phyloP scores from a whole-genome alignment of 306 rosid species.

The Glycine soja region DNA sequence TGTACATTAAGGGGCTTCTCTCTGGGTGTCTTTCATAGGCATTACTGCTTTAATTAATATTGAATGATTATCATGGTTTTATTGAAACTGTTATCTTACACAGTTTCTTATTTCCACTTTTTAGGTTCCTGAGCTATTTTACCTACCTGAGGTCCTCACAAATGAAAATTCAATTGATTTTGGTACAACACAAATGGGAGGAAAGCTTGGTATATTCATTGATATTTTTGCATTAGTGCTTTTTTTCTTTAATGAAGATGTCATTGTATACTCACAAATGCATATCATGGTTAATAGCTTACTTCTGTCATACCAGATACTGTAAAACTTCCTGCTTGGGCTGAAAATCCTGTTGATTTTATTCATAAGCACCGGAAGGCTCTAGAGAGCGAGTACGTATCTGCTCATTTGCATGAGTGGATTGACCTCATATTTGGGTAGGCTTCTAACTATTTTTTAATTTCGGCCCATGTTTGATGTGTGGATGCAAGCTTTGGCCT shows the following conservation, averaged over 20 bases:
- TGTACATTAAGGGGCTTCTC: slow-evolving; percentile 15
- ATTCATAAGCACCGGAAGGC: slow-evolving; percentile 97
- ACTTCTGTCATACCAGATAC: slow-evolving; percentile 64
- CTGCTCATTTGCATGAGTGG: slow-evolving; percentile 98
- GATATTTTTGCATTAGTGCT: slow-evolving; percentile 38
- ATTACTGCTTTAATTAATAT: slow-evolving; percentile 27
- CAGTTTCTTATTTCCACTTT: slow-evolving; percentile 25
- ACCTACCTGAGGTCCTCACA: slow-evolving; percentile 91
- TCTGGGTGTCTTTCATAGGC: slow-evolving; percentile 23
- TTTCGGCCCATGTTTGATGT: slow-evolving; percentile 13
- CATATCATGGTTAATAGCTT: slow-evolving; percentile 45
- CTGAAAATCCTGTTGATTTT: slow-evolving; percentile 87
- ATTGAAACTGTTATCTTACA: slow-evolving; percentile 30
- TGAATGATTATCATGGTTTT: slow-evolving; percentile 44
- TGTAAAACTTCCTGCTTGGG: slow-evolving; percentile 95
- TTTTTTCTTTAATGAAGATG: not conserved
- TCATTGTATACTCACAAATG: slow-evolving; percentile 36
- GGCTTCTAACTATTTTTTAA: slow-evolving; percentile 39
- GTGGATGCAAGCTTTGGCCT: not conserved
- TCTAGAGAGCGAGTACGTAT: slow-evolving; percentile 93
- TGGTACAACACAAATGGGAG: slow-evolving; percentile 95
- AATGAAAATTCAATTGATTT: slow-evolving; percentile 95
- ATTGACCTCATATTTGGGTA: slow-evolving; percentile 98
- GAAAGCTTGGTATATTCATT: slow-evolving; percentile 76
- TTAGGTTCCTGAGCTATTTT: slow-evolving; percentile 98